Evolutionary conservation across 2,329 filamentous ascomycete genomes (phyloP).

Genomic region (Metarhizium humberi): DNA sequence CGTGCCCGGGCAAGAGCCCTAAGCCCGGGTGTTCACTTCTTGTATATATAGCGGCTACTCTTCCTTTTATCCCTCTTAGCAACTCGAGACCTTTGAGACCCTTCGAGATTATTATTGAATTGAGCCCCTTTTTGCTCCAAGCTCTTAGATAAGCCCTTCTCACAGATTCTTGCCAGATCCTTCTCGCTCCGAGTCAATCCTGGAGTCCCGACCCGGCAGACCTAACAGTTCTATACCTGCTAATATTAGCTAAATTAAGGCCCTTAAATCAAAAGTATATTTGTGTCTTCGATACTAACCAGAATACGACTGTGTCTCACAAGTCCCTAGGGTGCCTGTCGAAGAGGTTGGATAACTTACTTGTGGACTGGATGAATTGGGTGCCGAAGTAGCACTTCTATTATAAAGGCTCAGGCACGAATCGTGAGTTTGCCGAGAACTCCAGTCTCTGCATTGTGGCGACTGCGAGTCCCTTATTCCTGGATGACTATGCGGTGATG

Average conservation of each 20-base stretch:
- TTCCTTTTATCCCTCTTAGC: no score
- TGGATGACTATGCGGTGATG: neutral
- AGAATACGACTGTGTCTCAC: constrained; percentile 43
- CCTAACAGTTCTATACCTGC: neutral
- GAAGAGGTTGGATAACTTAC: constrained; percentile 15
- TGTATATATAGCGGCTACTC: no score
- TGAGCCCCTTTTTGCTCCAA: no score
- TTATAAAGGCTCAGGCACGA: constrained; percentile 1
- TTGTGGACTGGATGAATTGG: constrained; percentile 38
- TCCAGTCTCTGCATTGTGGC: neutral
- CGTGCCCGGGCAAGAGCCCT: no score
- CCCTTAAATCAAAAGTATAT: neutral
- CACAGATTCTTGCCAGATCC: constrained; percentile 30
- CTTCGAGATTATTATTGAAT: no score
- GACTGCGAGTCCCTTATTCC: neutral
- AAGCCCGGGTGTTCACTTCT: no score
- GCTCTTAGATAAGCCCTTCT: no score
- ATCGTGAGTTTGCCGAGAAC: neutral
- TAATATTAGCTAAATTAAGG: neutral
- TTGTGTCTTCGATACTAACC: constrained; percentile 27
- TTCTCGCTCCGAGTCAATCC: constrained; percentile 28
- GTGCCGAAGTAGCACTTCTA: neutral
- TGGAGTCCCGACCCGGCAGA: constrained; percentile 28
- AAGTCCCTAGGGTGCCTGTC: constrained; percentile 29
- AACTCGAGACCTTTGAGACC: no score